Evolutionary conservation across 768 basidiomycete genomes (phyloP), one percentile per base, ranked within the genome.

Genomic region (Mycena capillaripes): DNA sequence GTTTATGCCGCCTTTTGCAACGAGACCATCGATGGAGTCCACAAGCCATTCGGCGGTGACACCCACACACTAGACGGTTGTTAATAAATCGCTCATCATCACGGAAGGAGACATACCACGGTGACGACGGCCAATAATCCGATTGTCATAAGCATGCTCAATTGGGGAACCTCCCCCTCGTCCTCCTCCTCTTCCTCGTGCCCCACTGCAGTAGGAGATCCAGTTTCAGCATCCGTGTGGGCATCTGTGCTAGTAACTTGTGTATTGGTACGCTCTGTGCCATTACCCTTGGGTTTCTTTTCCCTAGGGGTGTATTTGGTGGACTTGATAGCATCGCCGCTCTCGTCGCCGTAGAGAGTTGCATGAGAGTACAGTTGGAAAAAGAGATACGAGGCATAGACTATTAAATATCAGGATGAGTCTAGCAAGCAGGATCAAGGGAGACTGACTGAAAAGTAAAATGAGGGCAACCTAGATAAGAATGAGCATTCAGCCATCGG

Each of bases 311-410:
- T 29, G 76, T 89, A 85, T 71, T 74, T 70, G 8, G 75, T 82
- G 36, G 84, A 83, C 75, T 82, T 69, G 58, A 83, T 73, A 29
- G 82, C 71, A 69, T 86, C 78, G 1, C 73, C 75, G 21, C 81
- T 80, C 32, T 88, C 84, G 55, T 91, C 86, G 72, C 88, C 81
- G 78, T 94, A 97, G 17, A 96, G 85, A 34, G 85, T 81, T 4
- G 91, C 86, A 78, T 96, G 95, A 0, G 95, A 94, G 77, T 87
- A 92, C 0, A 94, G 86, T 76, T 95, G 95, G 84, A 95, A 95
- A 57, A 90, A 79, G n/a, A 95, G 88, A 76, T 93, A 95, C n/a
- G 86, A 87, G 2, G 76, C 84, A 78, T 96, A 96, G 70, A 95
- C 93, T 95, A 36, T 27, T 72, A n/a, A 87, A 38, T 85, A 58